phyloP scores from a whole-genome alignment of 192 early-diverging fungal genomes.

The Rhizophlyctis rosea region DNA sequence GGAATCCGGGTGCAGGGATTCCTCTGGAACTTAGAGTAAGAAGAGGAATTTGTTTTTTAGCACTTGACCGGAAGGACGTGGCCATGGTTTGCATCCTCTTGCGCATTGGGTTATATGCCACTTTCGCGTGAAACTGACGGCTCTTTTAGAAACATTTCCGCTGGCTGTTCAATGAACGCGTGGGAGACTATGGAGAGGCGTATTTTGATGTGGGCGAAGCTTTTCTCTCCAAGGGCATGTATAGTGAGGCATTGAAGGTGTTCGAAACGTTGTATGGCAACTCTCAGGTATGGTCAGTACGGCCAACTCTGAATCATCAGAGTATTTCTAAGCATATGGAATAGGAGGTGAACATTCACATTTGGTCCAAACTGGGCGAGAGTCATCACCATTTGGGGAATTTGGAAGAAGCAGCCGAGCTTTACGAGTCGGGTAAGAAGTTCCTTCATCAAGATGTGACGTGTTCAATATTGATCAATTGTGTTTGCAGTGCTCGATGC shows the following conservation, averaged over 20 bases:
- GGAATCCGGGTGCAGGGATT: conserved; percentile 47
- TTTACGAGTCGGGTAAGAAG: conserved; percentile 40
- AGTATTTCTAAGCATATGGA: no score
- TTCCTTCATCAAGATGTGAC: conserved; percentile 2
- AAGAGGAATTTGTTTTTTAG: conserved; percentile 76
- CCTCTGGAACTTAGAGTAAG: conserved; percentile 86
- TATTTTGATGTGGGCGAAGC: conserved; percentile 74
- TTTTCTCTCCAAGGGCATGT: conserved; percentile 62
- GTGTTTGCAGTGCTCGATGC: no score
- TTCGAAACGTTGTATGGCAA: conserved; percentile 29
- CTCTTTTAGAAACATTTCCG: conserved; percentile 72
- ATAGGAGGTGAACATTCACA: no score
- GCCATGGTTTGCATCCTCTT: conserved; percentile 65
- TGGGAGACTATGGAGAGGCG: conserved; percentile 61
- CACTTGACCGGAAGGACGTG: conserved; percentile 62
- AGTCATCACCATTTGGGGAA: conserved; percentile 61
- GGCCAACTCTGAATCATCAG: no score
- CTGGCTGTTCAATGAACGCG: conserved; percentile 46
- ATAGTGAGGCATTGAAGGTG: conserved; percentile 59
- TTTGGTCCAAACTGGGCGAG: conserved; percentile 61
- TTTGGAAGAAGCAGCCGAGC: conserved; percentile 47
- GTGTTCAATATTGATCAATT: conserved; percentile 10
- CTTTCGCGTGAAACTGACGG: no score
- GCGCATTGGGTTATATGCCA: no score
- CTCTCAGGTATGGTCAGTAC: no score